Evolutionary conservation across 192 early-diverging fungal species (phyloP).

Genomic region (Pilobolus umbonatus): DNA sequence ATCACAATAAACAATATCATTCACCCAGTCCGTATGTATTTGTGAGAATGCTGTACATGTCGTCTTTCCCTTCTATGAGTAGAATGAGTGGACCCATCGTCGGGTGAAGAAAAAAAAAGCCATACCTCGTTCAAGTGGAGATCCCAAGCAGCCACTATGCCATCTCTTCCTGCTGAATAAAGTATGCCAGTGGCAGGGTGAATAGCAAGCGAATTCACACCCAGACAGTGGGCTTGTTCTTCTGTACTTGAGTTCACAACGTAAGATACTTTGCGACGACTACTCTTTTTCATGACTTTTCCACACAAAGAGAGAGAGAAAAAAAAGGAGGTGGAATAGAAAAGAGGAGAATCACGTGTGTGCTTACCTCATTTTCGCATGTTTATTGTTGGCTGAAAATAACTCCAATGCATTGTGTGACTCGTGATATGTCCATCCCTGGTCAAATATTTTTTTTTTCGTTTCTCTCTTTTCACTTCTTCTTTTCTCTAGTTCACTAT

Average conservation of each 20-base stretch:
- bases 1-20: constrained; percentile 80
- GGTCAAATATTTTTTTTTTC: too few relatives aligned
- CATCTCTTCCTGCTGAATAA: constrained; percentile 88
- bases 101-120: too few relatives aligned
- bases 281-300: constrained; percentile 17
- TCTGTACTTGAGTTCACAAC: constrained; percentile 50
- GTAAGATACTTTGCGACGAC: constrained; percentile 53
- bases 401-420: too few relatives aligned
- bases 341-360: too few relatives aligned
- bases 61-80: too few relatives aligned
- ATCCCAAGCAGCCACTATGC: constrained; percentile 83
- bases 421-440: too few relatives aligned
- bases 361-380: too few relatives aligned
- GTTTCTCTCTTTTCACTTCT: neutral
- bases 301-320: neutral
- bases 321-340: too few relatives aligned
- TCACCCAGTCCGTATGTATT: constrained; percentile 96
- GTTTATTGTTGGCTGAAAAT: too few relatives aligned
- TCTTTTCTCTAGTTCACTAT: neutral
- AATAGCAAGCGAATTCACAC: constrained; percentile 83
- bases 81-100: too few relatives aligned
- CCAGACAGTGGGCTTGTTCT: constrained; percentile 67
- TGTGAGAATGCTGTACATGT: constrained; percentile 64
- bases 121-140: constrained; percentile 58
- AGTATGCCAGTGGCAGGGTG: constrained; percentile 65